Percentiles rank a stretch among this genome's conserved stretches.
Evolutionary conservation across 495 filamentous ascomycete species (phyloP).

Genomic region (Bryoglossum gracile): DNA sequence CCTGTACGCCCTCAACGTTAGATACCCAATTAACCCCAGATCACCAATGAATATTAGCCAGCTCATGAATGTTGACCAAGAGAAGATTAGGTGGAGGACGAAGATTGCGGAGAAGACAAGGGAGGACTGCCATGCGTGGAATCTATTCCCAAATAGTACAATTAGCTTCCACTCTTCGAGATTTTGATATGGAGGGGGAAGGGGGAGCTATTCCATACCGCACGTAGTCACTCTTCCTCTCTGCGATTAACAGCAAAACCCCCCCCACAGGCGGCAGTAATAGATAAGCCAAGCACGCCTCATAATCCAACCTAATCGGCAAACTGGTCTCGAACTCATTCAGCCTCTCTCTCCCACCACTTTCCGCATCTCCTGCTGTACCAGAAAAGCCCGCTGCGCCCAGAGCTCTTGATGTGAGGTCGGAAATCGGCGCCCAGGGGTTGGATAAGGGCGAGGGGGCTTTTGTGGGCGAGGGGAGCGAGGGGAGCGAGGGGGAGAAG

Average conservation of each 20-base stretch:
- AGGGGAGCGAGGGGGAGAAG: conserved; percentile 39
- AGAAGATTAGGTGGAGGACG: conserved; percentile 77
- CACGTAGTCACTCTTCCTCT: conserved; percentile 95
- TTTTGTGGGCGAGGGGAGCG: conserved; percentile 30
- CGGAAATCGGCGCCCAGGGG: conserved; percentile 34
- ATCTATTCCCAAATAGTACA: conserved; percentile 53
- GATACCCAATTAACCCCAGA: conserved; percentile 64
- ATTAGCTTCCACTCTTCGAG: too few species aligned
- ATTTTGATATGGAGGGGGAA: too few species aligned
- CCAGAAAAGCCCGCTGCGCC: conserved; percentile 32
- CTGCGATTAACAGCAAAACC: conserved; percentile 74
- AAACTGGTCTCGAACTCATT: conserved; percentile 66
- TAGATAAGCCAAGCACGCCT: conserved; percentile 88
- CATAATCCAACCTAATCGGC: conserved; percentile 64
- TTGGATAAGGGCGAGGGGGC: conserved; percentile 39
- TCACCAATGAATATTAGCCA: conserved; percentile 77
- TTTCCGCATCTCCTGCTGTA: conserved; percentile 27
- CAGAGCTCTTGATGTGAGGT: conserved; percentile 20
- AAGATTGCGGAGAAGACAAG: conserved; percentile 82
- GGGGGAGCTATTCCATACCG: too few species aligned
- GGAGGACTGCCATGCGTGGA: conserved; percentile 93
- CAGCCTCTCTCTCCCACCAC: conserved; percentile 25
- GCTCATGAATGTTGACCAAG: conserved; percentile 74
- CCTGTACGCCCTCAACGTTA: conserved; percentile 71
- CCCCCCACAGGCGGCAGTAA: conserved; percentile 79